Conservation (phyloP, 2,329 filamentous ascomycete species). For the Knufia fluminis region DNA sequence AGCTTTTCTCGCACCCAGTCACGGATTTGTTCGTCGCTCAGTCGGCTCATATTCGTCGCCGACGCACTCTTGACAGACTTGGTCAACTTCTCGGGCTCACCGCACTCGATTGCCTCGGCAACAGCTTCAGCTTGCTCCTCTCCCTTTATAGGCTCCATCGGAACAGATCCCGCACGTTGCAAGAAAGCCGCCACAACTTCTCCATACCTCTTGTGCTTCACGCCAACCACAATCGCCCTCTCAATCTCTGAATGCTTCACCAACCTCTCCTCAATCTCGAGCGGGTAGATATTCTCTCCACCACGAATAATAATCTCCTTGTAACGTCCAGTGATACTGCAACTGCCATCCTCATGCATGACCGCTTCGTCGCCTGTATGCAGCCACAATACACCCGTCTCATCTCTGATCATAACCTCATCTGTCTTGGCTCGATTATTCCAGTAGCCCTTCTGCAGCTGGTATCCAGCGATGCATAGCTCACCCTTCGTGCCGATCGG, state of each 20-base stretch:
- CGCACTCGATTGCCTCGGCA: neutral
- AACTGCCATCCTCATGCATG: conserved; percentile 53
- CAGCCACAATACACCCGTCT: conserved; percentile 49
- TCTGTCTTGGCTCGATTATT: conserved; percentile 65
- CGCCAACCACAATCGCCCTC: conserved; percentile 60
- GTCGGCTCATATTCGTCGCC: conserved; percentile 23
- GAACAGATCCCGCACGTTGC: no score
- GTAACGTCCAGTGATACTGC: conserved; percentile 63
- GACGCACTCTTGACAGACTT: neutral
- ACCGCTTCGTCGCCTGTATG: conserved; percentile 54
- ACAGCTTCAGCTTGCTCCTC: neutral
- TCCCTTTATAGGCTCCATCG: no score
- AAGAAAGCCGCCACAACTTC: conserved; percentile 62
- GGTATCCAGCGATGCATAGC: conserved; percentile 69
- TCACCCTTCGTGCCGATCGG: conserved; percentile 62
- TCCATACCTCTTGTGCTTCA: conserved; percentile 62
- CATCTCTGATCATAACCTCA: conserved; percentile 59
- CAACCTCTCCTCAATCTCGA: conserved; percentile 68
- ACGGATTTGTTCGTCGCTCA: conserved; percentile 46
- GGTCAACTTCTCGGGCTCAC: neutral
- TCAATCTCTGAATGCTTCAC: conserved; percentile 49
- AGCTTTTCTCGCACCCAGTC: conserved; percentile 55
- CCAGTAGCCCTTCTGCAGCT: conserved; percentile 53
- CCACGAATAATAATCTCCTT: conserved; percentile 74
- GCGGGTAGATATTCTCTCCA: conserved; percentile 64